Percentiles rank a stretch among this genome's conserved stretches.
phyloP scores from a whole-genome alignment of 2,329 filamentous ascomycete genomes.

The Apiospora malaysiana region DNA sequence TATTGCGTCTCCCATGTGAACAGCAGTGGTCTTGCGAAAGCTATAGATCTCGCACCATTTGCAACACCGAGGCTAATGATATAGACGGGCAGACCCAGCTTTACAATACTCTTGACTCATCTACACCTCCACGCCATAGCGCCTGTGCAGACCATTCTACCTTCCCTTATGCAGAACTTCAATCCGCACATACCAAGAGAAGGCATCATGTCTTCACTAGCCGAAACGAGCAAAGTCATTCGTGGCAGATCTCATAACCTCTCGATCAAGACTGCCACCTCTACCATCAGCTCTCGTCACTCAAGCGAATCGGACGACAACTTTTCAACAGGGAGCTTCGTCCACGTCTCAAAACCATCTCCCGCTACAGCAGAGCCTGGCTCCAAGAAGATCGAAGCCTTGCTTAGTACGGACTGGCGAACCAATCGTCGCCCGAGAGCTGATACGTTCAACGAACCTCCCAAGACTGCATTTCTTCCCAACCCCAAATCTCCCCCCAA shows the following conservation, averaged over 20 bases:
- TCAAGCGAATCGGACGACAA: not conserved
- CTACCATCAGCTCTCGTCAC: not conserved
- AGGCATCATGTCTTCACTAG: conserved; percentile 5
- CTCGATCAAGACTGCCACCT: conserved; percentile 1
- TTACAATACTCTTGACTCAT: not conserved
- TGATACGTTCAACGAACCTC: conserved; percentile 25
- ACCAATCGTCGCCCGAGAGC: conserved; percentile 21
- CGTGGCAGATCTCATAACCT: conserved; percentile 3
- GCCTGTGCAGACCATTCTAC: not conserved
- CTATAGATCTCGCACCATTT: not conserved
- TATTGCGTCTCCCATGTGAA: not conserved
- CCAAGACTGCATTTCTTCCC: conserved; percentile 24
- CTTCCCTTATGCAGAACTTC: not conserved
- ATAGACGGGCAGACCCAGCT: not conserved
- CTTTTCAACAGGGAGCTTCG: conserved; percentile 9
- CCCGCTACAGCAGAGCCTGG: conserved; percentile 4
- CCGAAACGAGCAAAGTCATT: not conserved
- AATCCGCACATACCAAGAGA: not conserved
- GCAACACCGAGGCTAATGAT: not conserved
- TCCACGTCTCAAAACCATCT: not conserved
- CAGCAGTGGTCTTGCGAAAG: too few relatives aligned
- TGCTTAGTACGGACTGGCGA: conserved; percentile 25
- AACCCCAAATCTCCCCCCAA: conserved; percentile 27
- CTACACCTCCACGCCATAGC: not conserved
- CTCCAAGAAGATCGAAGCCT: conserved; percentile 22